Percentiles rank a stretch among this genome's conserved stretches.
Evolutionary conservation across 2,329 filamentous ascomycete genomes (phyloP).

Genomic region (Aspergillus versicolor): DNA sequence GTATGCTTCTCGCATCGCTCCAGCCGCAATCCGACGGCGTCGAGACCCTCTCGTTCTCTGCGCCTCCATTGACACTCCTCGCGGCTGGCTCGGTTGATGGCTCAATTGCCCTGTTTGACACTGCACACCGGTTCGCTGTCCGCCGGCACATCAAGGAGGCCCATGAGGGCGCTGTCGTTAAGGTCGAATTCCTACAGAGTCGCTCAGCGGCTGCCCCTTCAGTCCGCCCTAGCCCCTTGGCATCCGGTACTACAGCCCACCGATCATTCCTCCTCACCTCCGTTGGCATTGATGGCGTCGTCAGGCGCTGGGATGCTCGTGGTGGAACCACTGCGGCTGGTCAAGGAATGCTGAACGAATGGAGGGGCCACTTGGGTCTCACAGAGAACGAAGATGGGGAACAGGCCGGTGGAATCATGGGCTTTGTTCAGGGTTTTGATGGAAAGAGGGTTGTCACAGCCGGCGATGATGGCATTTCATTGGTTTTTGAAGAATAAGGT

Average conservation of each 20-base stretch:
- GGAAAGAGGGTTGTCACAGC: slow-evolving; percentile 80
- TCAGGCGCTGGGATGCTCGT: slow-evolving; percentile 81
- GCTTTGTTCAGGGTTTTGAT: slow-evolving; percentile 78
- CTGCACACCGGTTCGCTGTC: slow-evolving; percentile 81
- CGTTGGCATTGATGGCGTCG: slow-evolving; percentile 87
- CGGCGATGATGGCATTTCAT: slow-evolving; percentile 69
- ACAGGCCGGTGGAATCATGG: slow-evolving; percentile 82
- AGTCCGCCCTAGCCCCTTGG: slow-evolving; percentile 24
- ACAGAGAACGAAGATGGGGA: slow-evolving; percentile 59
- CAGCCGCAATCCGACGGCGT: slow-evolving; percentile 77
- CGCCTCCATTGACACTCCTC: slow-evolving; percentile 60
- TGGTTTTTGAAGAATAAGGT: slow-evolving; percentile 46
- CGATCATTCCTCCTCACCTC: slow-evolving; percentile 73
- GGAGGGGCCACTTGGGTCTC: slow-evolving; percentile 70
- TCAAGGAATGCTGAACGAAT: slow-evolving; percentile 76
- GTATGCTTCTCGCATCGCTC: slow-evolving; percentile 77
- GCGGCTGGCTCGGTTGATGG: slow-evolving; percentile 65
- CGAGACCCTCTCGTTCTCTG: slow-evolving; percentile 69
- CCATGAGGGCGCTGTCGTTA: slow-evolving; percentile 86
- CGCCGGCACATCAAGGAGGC: slow-evolving; percentile 77
- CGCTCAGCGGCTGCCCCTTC: slow-evolving; percentile 34
- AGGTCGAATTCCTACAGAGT: slow-evolving; percentile 76
- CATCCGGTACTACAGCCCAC: slow-evolving; percentile 30
- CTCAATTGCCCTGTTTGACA: slow-evolving; percentile 81
- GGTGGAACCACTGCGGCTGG: slow-evolving; percentile 66